These are phyloP conservation scores for Pistacia integerrima DNA, from an alignment of 345 rosid species.

Conservation along the genomic window DNA sequence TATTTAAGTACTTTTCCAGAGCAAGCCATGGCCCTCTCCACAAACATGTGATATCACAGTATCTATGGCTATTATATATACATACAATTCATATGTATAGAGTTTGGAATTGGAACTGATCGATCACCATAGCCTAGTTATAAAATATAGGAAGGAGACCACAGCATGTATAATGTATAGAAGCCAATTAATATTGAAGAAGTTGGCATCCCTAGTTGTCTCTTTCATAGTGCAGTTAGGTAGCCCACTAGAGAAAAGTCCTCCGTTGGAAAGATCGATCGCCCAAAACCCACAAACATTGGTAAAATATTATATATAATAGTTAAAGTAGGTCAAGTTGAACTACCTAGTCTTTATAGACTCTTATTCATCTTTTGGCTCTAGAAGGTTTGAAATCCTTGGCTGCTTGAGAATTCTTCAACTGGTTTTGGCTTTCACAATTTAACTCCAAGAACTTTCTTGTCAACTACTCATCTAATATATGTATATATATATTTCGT, in stretches of 20 bases:
- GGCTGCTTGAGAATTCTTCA: neutral
- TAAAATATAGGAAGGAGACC: neutral
- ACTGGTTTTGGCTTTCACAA: conserved; percentile 9
- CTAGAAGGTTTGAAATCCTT: conserved; percentile 19
- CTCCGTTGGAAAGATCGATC: conserved; percentile 15
- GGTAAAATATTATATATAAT: neutral
- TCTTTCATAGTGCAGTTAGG: conserved; percentile 31
- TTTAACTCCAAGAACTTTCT: neutral
- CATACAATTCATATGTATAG: neutral
- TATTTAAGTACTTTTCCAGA: too few relatives aligned
- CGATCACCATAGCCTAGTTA: too few relatives aligned
- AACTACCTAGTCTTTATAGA: neutral
- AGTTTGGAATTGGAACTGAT: too few relatives aligned
- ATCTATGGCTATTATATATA: too few relatives aligned
- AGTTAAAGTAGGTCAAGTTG: conserved; percentile 12
- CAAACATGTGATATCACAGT: conserved; percentile 4
- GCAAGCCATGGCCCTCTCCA: neutral
- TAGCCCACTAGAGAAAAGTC: conserved; percentile 38
- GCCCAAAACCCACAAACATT: conserved; percentile 9
- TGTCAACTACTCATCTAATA: neutral
- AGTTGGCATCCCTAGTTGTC: conserved; percentile 16
- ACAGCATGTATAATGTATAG: neutral
- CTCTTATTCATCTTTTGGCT: neutral
- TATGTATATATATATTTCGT: neutral
- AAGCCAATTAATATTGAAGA: neutral